Evolutionary conservation across 352 stramenopile species (phyloP), one percentile per base, ranked within the genome.

Genomic region (Globisporangium camurandrum): DNA sequence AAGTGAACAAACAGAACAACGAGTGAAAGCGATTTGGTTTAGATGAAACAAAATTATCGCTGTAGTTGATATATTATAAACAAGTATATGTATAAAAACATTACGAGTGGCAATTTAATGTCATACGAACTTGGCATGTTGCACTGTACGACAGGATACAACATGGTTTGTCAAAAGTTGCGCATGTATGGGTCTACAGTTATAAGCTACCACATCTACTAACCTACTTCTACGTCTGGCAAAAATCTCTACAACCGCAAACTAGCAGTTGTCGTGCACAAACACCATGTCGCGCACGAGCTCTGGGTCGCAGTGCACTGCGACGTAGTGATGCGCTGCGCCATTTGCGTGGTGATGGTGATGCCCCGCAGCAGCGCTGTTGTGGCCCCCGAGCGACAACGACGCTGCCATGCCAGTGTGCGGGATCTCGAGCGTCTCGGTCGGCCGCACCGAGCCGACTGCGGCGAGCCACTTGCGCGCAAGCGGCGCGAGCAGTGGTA

Each of bases 241-340:
- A 39, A 11, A 38, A 38, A n/a, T 10, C 4, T 16, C 8, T 10
- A 12, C 17, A 22, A 12, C 16, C 17, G 17, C 36, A 41, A 4
- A 14, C 46, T 65, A 76, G 53, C 66, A 76, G 40, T 76, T 75
- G 53, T 79, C 57, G 26, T 79, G 66, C 24, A 76, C 59, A 31
- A 76, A 72, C 26, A 76, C 63, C 51, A 76, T 47, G 49, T 79
- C 69, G 14, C 67, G 64, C 36, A 79, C 59, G 8, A 77, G 62
- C 24, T 77, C 69, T 3, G 67, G 65, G 45, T 75, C 68, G 17
- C 63, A 71, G 49, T 71, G 65, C 28, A 72, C 61, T 14, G 64
- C 58, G 22, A 56, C 56, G 34, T 64, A 53, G 39, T 51, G 40
- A 16, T 61, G 45, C 8, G 30, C 47, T 4, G 46, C 41, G 17